phyloP scores from a whole-genome alignment of 164 flowering plant genomes.

The Magnolia sinica region DNA sequence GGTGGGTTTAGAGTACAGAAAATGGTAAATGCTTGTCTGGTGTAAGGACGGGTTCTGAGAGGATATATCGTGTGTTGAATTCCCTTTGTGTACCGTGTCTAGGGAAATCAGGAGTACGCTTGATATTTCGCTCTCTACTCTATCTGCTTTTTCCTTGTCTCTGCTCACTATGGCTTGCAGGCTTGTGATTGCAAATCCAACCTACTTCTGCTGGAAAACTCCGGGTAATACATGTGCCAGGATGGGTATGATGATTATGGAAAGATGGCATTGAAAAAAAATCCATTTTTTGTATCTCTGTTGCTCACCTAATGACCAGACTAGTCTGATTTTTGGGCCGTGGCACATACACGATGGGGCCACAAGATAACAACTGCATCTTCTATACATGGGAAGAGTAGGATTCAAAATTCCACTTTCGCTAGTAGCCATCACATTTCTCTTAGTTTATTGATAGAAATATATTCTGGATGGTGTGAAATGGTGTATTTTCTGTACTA shows the following conservation, averaged over 20 bases:
- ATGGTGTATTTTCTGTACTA: slow-evolving; percentile 12
- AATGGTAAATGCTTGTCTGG: no score
- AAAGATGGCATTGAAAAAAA: background rate
- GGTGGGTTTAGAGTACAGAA: no score
- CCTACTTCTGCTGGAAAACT: no score
- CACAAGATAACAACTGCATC: background rate
- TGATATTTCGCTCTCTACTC: no score
- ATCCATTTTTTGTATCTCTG: background rate
- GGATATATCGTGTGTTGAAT: no score
- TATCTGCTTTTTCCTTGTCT: no score
- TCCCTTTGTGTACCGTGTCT: no score
- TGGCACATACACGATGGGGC: background rate
- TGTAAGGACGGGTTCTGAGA: no score
- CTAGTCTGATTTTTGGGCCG: background rate
- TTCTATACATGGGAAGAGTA: background rate
- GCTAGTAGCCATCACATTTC: background rate
- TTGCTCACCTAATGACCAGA: background rate
- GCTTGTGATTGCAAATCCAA: no score
- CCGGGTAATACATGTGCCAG: no score
- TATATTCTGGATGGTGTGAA: background rate
- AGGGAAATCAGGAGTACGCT: no score
- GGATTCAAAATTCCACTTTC: background rate
- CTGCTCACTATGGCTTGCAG: no score
- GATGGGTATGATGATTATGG: background rate
- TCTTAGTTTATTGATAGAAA: background rate